Evolutionary conservation across 495 filamentous ascomycete species (phyloP), one percentile per base, ranked within the genome.

Genomic region (Aeminium ludgeri): DNA sequence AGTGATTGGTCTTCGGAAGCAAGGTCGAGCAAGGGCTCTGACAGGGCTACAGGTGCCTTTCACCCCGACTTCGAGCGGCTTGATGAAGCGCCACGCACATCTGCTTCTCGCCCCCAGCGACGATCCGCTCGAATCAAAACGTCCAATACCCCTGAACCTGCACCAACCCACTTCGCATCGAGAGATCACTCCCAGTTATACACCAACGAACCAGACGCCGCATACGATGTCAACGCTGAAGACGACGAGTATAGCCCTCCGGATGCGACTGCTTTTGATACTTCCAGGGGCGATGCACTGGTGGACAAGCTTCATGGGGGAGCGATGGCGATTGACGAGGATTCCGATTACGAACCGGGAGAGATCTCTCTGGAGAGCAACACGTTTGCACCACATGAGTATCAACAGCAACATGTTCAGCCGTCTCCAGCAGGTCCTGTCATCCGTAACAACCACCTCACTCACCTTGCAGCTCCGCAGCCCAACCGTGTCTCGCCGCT

Each of bases 401-500:
- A n/a, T 3, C 6, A 20, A 31, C 10, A 23, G 7, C 36, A 40
- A n/a, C 3, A 38, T n/a, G 30, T 30, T n/a, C 48, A 41, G 6
- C 18, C 44, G 7, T 54, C 50, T 10, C 41, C 48, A 10, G 60
- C 62, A 34, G 62, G 69, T 27, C 66, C 60, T 35, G 58, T 77
- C 28, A 58, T 75, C 40, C 63, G 64, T 44, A 78, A 75, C 23
- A 25, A 25, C 49, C 69, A 74, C 49, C 74, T 77, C 38, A 69
- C 63, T 10, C 80, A 79, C 13, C 83, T 85, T 19, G 62, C 80
- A 48, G 84, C 84, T 34, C 85, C 85, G 29, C 81, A 82, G 44
- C 85, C 85, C 23, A 76, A 78, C 25, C 74, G 81, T 48, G 78
- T 89, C 16, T 86, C 85, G 15, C 82, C 81, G 7, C 56, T 89